Evolutionary conservation across 2,329 filamentous ascomycete genomes (phyloP), one percentile per base, ranked within the genome.

Genomic region (Penicillium sp.): DNA sequence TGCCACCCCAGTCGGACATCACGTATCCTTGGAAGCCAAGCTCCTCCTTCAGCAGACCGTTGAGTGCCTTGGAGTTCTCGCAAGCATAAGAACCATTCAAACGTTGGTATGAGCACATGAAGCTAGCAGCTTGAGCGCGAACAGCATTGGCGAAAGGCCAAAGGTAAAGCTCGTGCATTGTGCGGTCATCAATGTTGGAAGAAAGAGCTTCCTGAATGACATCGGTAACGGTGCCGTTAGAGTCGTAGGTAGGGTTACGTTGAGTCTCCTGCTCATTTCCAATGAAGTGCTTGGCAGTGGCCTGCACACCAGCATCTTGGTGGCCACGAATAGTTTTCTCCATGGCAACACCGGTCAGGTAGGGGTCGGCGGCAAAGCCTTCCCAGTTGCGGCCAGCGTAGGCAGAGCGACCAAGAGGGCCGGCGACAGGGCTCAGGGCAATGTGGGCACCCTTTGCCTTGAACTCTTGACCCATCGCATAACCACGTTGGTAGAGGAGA

Each of bases 381-480:
- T 79, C 76, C 76, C 75, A 79, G 58, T 76, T 78, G 16, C 76
- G 66, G 22, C 76, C 77, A 39, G 67, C 71, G 47, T 67, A 68
- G n/a, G 71, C 71, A 42, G 68, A 71, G 42, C 75, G 70, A 31
- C 76, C 76, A 24, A 79, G 66, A 22, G 76, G 77, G 24, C 76
- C 77, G 36, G 60, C 62, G 40, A 58, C 71, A 4, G 75, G 75
- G 3, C 77, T 78, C 1, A 82, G 66, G 16, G 71, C 65, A 18
- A 81, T 68, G 39, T 81, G 65, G 3, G 68, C 63, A 24, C 71
- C 69, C 40, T 72, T 72, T 2, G 51, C 65, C 14, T 63, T 67
- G 57, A 68, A 65, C 58, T 87, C 85, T 13, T 76, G 73, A 1
- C 80, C 85, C 75, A 87, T 81, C 43, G 78, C 78, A 9, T 75